Evolutionary conservation across 495 filamentous ascomycete species (phyloP).

Genomic region (Pyrenula aspistea): DNA sequence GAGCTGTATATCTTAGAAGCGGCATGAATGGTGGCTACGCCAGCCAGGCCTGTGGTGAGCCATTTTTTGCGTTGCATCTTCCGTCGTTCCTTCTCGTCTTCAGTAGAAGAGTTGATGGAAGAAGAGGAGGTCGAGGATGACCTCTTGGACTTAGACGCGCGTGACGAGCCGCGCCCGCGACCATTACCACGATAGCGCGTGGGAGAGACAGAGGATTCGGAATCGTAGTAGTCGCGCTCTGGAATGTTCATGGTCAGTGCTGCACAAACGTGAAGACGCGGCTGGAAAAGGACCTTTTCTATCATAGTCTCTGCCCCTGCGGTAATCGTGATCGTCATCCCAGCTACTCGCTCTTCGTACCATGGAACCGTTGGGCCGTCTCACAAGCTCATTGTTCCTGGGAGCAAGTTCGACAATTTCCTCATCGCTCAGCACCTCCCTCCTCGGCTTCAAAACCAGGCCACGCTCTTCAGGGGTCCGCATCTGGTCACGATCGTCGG

Average conservation of each 20-base stretch:
- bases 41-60: constrained; percentile 59
- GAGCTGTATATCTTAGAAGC: constrained; percentile 60
- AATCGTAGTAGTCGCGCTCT: constrained; percentile 12
- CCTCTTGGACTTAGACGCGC: constrained; percentile 4
- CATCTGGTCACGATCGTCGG: constrained; percentile 3
- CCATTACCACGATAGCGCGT: constrained; percentile 6
- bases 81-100: constrained; percentile 50
- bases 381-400: constrained; percentile 1
- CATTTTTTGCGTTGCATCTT: constrained; percentile 71
- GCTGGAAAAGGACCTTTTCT: neutral
- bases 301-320: neutral
- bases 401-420: neutral
- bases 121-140: constrained; percentile 4
- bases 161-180: constrained; percentile 1
- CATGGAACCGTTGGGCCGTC: constrained; percentile 3
- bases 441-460: constrained; percentile 8
- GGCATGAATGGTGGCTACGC: constrained; percentile 67
- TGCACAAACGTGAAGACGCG: neutral
- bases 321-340: neutral
- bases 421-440: constrained; percentile 6
- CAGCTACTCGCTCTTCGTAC: constrained; percentile 4
- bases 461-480: constrained; percentile 5
- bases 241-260: neutral
- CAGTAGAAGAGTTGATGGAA: constrained; percentile 51
- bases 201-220: constrained; percentile 14